Base-by-base conservation (phyloP, 345 rosid species). In the Salix suchowensis region DNA sequence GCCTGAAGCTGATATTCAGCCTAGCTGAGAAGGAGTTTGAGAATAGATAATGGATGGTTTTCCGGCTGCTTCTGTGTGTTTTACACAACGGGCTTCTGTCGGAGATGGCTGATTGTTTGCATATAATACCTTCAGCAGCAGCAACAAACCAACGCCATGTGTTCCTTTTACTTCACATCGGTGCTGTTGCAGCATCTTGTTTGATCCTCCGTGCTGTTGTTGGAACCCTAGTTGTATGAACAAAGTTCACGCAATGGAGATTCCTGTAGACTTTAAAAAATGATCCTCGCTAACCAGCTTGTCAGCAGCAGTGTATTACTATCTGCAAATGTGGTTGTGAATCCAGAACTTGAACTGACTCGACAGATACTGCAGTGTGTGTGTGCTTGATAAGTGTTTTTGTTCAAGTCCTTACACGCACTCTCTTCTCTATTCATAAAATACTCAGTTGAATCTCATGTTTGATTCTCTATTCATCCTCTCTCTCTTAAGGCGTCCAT, bases 11-110 rank as follows among this genome's bases (percentile, higher is more conserved):
- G 84, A 84, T 82, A 67, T 86, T 89, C 19, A 88, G 88, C 62
- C 85, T 85, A 6, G 65, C 91, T 12, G 99, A 96, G 87, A 93
- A 84, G 80, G 99, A 96, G 82, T 90, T 81, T 83, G 72, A 73
- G 8, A 77, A 81, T 72, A 86, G 89, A 84, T 87, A 87, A 77
- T 39, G 68, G 67, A 71, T 21, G 44, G 19, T 55, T 42, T 28
- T n/a, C 40, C 1, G 14, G 32, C 37, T 73, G 36, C 40, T 40
- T 28, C 34, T 13, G 30, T 23, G 6, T n/a, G 23, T n/a, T 75
- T 28, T 24, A 55, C 6, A 4, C 15, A 11, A 24, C 18, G 26
- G 77, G 24, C 36, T n/a, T 13, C 32, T 9, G 46, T 65, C 18
- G 10, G 8, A 39, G 39, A 64, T 16, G 19, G 39, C 34, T 64